Percentiles rank a stretch among this genome's conserved stretches.
Conservation (phyloP, 2,329 filamentous ascomycete genomes). For the Colletotrichum gigasporum region DNA sequence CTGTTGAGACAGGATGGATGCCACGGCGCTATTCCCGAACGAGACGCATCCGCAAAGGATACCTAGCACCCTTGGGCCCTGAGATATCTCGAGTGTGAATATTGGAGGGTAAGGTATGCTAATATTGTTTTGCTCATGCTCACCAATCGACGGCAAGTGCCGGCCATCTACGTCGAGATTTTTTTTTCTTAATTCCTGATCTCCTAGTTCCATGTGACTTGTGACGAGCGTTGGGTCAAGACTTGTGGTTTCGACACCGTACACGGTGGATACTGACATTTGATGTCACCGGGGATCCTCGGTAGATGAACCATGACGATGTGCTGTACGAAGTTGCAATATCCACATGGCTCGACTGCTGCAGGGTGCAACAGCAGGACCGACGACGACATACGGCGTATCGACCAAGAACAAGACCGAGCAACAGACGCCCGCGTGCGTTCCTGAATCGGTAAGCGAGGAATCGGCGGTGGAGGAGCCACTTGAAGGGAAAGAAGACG, state of each 20-base stretch:
- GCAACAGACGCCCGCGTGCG: not conserved
- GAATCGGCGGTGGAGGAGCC: conserved; percentile 14
- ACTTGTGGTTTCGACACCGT: not conserved
- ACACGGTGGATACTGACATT: not conserved
- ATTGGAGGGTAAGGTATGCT: conserved; percentile 5
- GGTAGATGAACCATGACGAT: not conserved
- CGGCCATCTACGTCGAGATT: not conserved
- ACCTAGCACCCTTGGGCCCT: not conserved
- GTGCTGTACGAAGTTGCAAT: too few relatives aligned
- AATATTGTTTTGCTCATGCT: not conserved
- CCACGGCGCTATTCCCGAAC: conserved; percentile 12
- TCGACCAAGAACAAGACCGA: not conserved
- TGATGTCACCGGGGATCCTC: not conserved
- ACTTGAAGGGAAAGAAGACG: not conserved
- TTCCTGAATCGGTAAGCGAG: conserved; percentile 26
- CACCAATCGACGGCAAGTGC: conserved; percentile 4
- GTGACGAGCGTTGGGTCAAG: not conserved
- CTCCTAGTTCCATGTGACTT: not conserved
- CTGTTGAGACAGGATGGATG: conserved; percentile 9
- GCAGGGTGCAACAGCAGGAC: too few relatives aligned
- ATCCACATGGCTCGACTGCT: too few relatives aligned
- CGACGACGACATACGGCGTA: not conserved
- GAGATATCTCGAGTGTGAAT: not conserved
- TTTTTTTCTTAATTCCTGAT: too few relatives aligned
- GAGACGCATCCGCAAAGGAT: conserved; percentile 6